Evolutionary conservation across 805 yeast genomes (phyloP), one percentile per base, ranked within the genome.

Genomic region (Suhomyces prunicola): DNA sequence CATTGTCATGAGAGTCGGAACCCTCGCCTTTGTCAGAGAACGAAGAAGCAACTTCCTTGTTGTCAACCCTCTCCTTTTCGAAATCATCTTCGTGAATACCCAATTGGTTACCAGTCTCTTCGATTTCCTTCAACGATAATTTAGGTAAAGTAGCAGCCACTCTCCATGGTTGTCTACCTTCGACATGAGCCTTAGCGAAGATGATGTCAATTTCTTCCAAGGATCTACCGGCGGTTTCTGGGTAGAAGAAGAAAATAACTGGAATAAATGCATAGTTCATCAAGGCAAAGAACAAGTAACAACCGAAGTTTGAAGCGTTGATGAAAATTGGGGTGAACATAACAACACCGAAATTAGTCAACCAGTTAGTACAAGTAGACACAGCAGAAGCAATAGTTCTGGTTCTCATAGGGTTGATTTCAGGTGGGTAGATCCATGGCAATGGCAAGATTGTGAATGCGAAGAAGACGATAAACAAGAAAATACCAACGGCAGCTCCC

Each of bases 141-240:
- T 78, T 80, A 40, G 90, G 90, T 77, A 86, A 61, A 51, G 77
- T 71, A 40, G 78, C 74, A 48, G 91, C 91, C 47, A 87, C 86
- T 66, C 82, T 76, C 79, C 77, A 86, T 33, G 86, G 82, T 56
- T 76, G 79, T 58, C 77, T 78, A 48, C 78, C 77, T 55, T 87
- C 91, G 46, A 70, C 76, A 58, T 78, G 69, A 6, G 87, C 80
- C 70, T 81, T 82, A 62, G 88, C 88, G 57, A 75, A 83, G 52
- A 87, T 84, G 63, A 85, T 84, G 65, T 76, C 79, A 52, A 73
- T 71, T 62, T 77, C 81, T 67, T 73, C 78, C 67, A 74, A 73
- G 35, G 71, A 58, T 64, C 77, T 68, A 47, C 76, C 80, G 44
- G 73, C 78, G 33, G 77, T 73, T 61, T 71, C 79, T 41, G 76